phyloP scores from a whole-genome alignment of 1,139 yeast genomes.

The Suhomyces yuchorum region DNA sequence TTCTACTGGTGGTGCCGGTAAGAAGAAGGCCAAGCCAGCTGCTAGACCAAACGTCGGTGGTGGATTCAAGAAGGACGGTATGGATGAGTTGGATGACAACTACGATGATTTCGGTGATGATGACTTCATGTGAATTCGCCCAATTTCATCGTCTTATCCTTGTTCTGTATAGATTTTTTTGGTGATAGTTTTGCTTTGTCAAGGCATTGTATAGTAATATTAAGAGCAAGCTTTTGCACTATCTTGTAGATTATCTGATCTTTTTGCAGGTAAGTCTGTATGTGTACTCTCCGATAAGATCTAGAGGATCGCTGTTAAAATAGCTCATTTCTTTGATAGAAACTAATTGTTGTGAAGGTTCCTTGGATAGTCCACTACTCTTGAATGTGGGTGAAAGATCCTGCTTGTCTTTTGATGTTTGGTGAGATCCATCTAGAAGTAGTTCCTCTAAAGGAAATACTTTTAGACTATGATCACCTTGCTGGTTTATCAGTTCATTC shows the following conservation, averaged over 20 bases:
- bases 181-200: not conserved
- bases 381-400: too few species aligned
- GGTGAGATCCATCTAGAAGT: not conserved
- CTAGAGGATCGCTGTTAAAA: not conserved
- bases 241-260: not conserved
- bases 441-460: not conserved
- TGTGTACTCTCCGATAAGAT: not conserved
- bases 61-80: constrained; percentile 73
- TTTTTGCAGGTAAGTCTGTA: not conserved
- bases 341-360: too few species aligned
- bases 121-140: constrained; percentile 80
- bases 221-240: not conserved
- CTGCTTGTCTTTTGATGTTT: too few species aligned
- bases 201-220: constrained; percentile 1
- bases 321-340: not conserved
- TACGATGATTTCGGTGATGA: constrained; percentile 67
- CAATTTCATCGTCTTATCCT: not conserved
- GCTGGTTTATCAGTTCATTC: not conserved
- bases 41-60: constrained; percentile 76
- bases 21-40: constrained; percentile 83
- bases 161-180: not conserved
- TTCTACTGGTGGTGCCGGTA: constrained; percentile 92
- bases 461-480: not conserved
- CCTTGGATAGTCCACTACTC: too few species aligned
- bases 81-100: constrained; percentile 54